Conservation (phyloP, 2,329 filamentous ascomycete genomes). For the Eurotiales sp. region DNA sequence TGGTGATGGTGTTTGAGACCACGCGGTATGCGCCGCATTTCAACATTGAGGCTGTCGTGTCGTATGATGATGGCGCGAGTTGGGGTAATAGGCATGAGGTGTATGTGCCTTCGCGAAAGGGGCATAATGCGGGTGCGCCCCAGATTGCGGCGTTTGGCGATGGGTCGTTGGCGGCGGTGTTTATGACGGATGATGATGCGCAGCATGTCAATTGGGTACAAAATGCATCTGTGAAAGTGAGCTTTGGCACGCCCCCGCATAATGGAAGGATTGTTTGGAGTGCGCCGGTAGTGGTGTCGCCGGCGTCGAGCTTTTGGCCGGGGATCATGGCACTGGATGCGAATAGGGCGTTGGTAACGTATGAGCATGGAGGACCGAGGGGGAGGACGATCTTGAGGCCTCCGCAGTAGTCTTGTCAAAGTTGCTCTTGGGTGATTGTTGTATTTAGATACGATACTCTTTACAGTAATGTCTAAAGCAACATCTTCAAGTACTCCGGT, state of each 20-base stretch:
- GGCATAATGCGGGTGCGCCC: constrained; percentile 44
- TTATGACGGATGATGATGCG: constrained; percentile 48
- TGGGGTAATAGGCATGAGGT: constrained; percentile 43
- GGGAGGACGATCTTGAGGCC: constrained; percentile 24
- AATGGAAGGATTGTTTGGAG: constrained; percentile 36
- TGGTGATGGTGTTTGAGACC: constrained; percentile 48
- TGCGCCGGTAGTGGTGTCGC: constrained; percentile 26
- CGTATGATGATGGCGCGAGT: constrained; percentile 42
- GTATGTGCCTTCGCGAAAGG: constrained; percentile 35
- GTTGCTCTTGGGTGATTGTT: background rate
- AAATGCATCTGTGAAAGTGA: constrained; percentile 40
- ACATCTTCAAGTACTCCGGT: too few relatives aligned
- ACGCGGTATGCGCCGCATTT: constrained; percentile 38
- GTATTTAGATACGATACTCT: too few relatives aligned
- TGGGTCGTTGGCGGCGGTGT: constrained; percentile 40
- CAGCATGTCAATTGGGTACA: constrained; percentile 35
- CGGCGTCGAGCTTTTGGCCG: constrained; percentile 37
- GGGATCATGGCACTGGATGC: constrained; percentile 32
- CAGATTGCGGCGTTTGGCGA: constrained; percentile 43
- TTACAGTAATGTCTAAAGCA: too few relatives aligned
- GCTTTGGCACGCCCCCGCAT: constrained; percentile 33
- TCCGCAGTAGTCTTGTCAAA: background rate
- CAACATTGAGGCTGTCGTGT: constrained; percentile 44
- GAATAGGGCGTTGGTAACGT: constrained; percentile 25
- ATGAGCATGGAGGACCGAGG: constrained; percentile 28